phyloP scores from a whole-genome alignment of 805 yeast species.

The Saturnispora serradocipensis region DNA sequence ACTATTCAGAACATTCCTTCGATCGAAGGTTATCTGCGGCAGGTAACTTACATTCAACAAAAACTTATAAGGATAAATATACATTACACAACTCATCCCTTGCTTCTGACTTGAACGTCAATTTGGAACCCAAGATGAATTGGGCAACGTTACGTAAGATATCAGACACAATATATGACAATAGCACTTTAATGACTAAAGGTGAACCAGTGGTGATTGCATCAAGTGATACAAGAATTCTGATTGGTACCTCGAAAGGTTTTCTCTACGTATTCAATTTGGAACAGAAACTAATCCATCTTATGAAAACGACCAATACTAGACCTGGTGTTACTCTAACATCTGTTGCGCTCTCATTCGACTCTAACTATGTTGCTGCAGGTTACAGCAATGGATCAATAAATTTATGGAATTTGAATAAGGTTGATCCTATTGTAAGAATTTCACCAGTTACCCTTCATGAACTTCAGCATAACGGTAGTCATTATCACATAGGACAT shows the following conservation, averaged over 20 bases:
- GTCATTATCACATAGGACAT: constrained; percentile 27
- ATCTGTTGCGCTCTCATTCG: constrained; percentile 50
- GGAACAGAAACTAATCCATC: constrained; percentile 45
- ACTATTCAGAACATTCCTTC: not conserved
- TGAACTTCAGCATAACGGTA: constrained; percentile 16
- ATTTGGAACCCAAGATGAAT: constrained; percentile 13
- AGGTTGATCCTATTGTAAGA: constrained; percentile 23
- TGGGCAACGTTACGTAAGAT: constrained; percentile 26
- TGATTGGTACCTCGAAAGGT: constrained; percentile 68
- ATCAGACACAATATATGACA: constrained; percentile 14
- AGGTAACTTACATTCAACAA: not conserved
- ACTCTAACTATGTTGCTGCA: constrained; percentile 59
- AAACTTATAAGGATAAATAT: not conserved
- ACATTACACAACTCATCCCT: not conserved
- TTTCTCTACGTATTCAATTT: constrained; percentile 57
- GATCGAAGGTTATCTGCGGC: constrained; percentile 1
- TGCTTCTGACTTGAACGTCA: not conserved
- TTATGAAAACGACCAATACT: constrained; percentile 28
- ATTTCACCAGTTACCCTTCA: constrained; percentile 24
- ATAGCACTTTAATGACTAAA: constrained; percentile 21
- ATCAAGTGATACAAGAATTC: constrained; percentile 36
- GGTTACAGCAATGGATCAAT: constrained; percentile 63
- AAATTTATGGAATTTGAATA: constrained; percentile 54
- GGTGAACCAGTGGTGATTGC: constrained; percentile 45
- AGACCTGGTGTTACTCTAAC: constrained; percentile 41